Evolutionary conservation across 148 eudicot species (phyloP).

Genomic region (Nyssa sinensis): DNA sequence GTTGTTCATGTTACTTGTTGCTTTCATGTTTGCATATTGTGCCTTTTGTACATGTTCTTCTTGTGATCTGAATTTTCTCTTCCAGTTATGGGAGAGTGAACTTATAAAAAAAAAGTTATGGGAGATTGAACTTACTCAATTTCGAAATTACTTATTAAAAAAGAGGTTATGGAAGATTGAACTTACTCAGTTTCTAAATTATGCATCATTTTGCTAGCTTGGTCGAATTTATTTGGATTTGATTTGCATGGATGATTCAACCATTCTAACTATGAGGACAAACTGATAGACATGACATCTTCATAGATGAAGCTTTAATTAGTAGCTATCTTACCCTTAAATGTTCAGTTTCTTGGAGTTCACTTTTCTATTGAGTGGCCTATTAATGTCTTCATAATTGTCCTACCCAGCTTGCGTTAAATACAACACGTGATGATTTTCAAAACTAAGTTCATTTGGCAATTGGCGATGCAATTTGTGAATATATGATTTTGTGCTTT

Average conservation of each 20-base stretch:
- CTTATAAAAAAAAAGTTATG: too few species aligned
- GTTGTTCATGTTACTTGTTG: too few species aligned
- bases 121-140: too few species aligned
- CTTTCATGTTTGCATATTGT: too few species aligned
- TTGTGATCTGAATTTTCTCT: too few species aligned
- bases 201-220: not conserved
- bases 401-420: too few species aligned
- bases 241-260: not conserved
- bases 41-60: too few species aligned
- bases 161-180: too few species aligned
- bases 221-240: not conserved
- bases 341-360: not conserved
- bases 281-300: not conserved
- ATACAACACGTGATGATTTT: too few species aligned
- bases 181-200: not conserved
- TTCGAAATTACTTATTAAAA: not conserved
- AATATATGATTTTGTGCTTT: not conserved
- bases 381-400: too few species aligned
- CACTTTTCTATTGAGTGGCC: not conserved
- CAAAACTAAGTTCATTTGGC: too few species aligned
- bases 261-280: conserved; percentile 1
- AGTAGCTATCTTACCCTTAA: not conserved
- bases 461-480: not conserved
- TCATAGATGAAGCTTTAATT: not conserved
- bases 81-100: not conserved